phyloP scores from a whole-genome alignment of 306 rosid genomes.

The Cicer judaicum region DNA sequence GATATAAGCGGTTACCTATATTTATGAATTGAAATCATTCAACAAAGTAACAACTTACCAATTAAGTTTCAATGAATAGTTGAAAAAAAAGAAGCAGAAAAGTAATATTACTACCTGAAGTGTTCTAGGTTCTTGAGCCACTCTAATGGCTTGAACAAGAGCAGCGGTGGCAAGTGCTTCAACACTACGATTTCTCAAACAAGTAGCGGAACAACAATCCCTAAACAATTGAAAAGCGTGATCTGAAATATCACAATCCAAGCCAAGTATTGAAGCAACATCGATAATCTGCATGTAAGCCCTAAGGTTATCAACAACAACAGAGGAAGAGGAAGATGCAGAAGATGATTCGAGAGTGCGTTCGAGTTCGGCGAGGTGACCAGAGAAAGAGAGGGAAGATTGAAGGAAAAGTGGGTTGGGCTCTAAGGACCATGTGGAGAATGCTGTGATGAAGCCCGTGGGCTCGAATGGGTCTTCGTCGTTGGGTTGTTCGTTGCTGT shows the following conservation, averaged over 20 bases:
- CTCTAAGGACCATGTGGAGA: constrained; percentile 94
- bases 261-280: constrained; percentile 82
- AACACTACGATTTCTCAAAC: constrained; percentile 94
- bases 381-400: constrained; percentile 83
- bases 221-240: constrained; percentile 90
- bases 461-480: constrained; percentile 90
- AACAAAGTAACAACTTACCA: not conserved
- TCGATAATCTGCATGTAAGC: constrained; percentile 98
- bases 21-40: not conserved
- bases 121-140: constrained; percentile 96
- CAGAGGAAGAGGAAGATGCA: constrained; percentile 67
- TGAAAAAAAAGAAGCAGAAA: not conserved
- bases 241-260: constrained; percentile 84
- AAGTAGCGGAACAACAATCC: constrained; percentile 97
- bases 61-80: not conserved
- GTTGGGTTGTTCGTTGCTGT: constrained; percentile 43
- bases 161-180: constrained; percentile 99
- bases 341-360: constrained; percentile 79
- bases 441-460: constrained; percentile 91
- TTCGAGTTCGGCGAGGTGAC: constrained; percentile 96
- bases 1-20: not conserved
- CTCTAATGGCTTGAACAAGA: constrained; percentile 91
- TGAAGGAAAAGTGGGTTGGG: constrained; percentile 81
- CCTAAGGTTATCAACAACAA: constrained; percentile 86
- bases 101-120: constrained; percentile 61